These are phyloP conservation scores for Trifolium subterraneum DNA, from an alignment of 306 rosid genomes.

Conservation along the genomic window DNA sequence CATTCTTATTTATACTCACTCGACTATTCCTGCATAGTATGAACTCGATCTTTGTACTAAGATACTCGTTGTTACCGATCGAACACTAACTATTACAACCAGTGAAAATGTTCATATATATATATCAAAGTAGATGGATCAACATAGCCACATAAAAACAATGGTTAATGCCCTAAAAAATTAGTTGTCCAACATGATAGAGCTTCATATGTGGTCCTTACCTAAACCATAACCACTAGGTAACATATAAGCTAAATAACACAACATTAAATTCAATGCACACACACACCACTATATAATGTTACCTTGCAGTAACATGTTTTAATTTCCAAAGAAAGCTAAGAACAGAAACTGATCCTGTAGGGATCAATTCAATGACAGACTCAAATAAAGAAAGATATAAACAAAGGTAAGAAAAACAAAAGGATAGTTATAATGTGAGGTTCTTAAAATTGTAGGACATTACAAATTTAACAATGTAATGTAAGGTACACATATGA, in stretches of 20 bases:
- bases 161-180: constrained; percentile 32
- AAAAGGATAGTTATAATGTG: constrained; percentile 1
- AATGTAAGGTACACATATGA: constrained; percentile 29
- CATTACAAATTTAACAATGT: not conserved
- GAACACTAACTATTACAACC: not conserved
- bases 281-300: constrained; percentile 50
- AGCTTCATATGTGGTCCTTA: constrained; percentile 62
- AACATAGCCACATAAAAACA: not conserved
- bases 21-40: no score
- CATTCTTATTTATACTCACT: not conserved
- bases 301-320: constrained; percentile 39
- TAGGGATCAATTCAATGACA: constrained; percentile 20
- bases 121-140: not conserved
- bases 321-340: constrained; percentile 7
- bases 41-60: not conserved
- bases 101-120: not conserved
- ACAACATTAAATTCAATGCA: constrained; percentile 48
- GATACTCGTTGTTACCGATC: not conserved
- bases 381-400: constrained; percentile 1
- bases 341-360: constrained; percentile 36
- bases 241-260: constrained; percentile 30
- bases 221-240: constrained; percentile 53
- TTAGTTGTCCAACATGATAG: constrained; percentile 36
- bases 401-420: no score
- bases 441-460: constrained; percentile 17